These are phyloP conservation scores for Phytophthora sojae DNA, from an alignment of 352 stramenopile genomes.

Conservation along the genomic window DNA sequence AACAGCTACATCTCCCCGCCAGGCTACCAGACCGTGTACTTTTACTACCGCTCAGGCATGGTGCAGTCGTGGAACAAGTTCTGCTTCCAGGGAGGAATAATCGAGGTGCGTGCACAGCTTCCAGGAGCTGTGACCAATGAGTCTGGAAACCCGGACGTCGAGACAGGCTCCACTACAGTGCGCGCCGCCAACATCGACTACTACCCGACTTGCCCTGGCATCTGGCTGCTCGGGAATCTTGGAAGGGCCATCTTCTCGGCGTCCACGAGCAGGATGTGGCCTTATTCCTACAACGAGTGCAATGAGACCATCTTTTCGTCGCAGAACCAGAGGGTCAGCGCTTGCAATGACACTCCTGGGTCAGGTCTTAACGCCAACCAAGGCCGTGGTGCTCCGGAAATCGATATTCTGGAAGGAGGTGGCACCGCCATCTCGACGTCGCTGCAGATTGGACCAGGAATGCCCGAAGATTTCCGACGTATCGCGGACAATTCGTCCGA, in stretches of 20 bases:
- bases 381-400: constrained; percentile 44
- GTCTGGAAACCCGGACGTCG: constrained; percentile 41
- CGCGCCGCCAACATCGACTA: constrained; percentile 25
- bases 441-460: constrained; percentile 74
- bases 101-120: constrained; percentile 89
- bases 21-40: constrained; percentile 34
- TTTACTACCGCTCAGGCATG: constrained; percentile 33
- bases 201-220: constrained; percentile 27
- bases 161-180: constrained; percentile 12
- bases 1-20: constrained; percentile 46
- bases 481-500: constrained; percentile 29
- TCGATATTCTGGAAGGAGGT: constrained; percentile 29
- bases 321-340: constrained; percentile 52
- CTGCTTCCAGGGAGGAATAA: constrained; percentile 61
- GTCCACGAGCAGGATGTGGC: constrained; percentile 80
- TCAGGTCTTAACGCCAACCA: constrained; percentile 77
- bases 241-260: constrained; percentile 22
- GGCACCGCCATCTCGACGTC: constrained; percentile 71
- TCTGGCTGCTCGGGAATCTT: constrained; percentile 28
- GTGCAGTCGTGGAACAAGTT: constrained; percentile 85
- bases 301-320: constrained; percentile 46
- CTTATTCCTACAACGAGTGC: constrained; percentile 92
- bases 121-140: constrained; percentile 37
- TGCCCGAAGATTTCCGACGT: constrained; percentile 44
- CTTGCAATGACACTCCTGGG: constrained; percentile 88